Evolutionary conservation across 345 rosid genomes (phyloP), one percentile per base, ranked within the genome.

Genomic region (Arabidopsis suecica): DNA sequence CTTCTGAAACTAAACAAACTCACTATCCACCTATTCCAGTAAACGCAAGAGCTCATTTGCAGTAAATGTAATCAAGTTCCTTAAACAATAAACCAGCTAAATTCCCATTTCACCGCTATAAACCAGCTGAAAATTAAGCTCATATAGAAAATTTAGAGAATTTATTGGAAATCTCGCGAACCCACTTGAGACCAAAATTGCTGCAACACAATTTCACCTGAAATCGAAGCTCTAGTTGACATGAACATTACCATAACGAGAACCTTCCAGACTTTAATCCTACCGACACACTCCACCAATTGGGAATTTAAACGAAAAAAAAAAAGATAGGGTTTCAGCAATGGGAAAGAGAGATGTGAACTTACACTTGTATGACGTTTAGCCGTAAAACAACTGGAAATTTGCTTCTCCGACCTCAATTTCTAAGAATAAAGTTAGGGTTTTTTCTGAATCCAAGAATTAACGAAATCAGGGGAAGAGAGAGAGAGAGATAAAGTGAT

Each of bases 261-360:
- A 54, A 23, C 48, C 7, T 41, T 32, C 28, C 30, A 50, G 14
- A 44, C 65, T 23, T 53, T 7, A 69, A 45, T 42, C 53, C 37
- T 22, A 61, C 28, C 75, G 58, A 61, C 20, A 61, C 44, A 33
- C 63, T 57, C 55, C 33, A 40, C 5, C 1, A 53, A 69, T 38
- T 59, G 37, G 40, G 37, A 40, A 56, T 36, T 16, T 1, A 45
- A 34, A 22, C 23, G 23, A n/a, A 71, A 14, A 33, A 68, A 37
- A 33, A 30, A 56, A 71, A 72, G 30, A 72, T 80, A 82, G 88
- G 95, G 88, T 77, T 86, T 79, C 14, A 16, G 34, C n/a, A 60
- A 60, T 10, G 65, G 40, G 65, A 34, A 40, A 25, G 34, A 71
- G 38, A 66, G 50, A 40, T 18, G 38, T 20, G 44, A 68, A 82